Conservation (phyloP, 768 basidiomycete species). For the Xerocomus spinulosus region DNA sequence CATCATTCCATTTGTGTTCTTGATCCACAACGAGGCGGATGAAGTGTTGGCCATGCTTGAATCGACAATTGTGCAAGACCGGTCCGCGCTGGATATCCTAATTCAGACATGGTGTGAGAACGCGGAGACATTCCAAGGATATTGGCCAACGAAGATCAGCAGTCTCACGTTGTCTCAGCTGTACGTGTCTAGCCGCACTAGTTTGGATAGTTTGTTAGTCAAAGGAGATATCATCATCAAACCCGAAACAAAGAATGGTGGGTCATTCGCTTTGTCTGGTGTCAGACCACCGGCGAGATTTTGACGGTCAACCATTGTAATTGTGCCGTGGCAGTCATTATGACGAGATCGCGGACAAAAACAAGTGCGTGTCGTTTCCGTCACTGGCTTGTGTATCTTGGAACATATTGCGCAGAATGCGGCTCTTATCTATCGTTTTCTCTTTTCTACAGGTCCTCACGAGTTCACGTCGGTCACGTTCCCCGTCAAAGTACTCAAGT, state of each 20-base stretch:
- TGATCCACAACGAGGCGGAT: slow-evolving; percentile 83
- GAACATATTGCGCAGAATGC: background rate
- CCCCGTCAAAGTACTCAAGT: slow-evolving; percentile 88
- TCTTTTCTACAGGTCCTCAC: slow-evolving; percentile 60
- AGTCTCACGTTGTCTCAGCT: slow-evolving; percentile 76
- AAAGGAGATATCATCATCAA: slow-evolving; percentile 91
- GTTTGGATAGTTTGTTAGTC: slow-evolving; percentile 64
- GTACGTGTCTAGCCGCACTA: slow-evolving; percentile 60
- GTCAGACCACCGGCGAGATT: slow-evolving; percentile 7
- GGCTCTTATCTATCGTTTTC: slow-evolving; percentile 19
- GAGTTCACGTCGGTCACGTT: slow-evolving; percentile 85
- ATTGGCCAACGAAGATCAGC: slow-evolving; percentile 87
- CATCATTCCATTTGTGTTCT: slow-evolving; percentile 88
- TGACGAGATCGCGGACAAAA: slow-evolving; percentile 91
- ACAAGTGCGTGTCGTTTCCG: slow-evolving; percentile 52
- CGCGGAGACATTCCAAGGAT: slow-evolving; percentile 90
- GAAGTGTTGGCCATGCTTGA: slow-evolving; percentile 77
- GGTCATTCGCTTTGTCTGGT: slow-evolving; percentile 29
- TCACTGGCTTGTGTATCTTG: slow-evolving; percentile 2
- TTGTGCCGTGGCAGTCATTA: slow-evolving; percentile 64
- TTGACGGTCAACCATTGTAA: slow-evolving; percentile 19
- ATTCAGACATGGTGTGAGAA: slow-evolving; percentile 94
- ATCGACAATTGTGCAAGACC: slow-evolving; percentile 52
- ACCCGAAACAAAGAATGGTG: slow-evolving; percentile 76
- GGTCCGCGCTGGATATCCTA: slow-evolving; percentile 78